phyloP scores from a whole-genome alignment of 148 eudicot species.

The Linanthus parryae region DNA sequence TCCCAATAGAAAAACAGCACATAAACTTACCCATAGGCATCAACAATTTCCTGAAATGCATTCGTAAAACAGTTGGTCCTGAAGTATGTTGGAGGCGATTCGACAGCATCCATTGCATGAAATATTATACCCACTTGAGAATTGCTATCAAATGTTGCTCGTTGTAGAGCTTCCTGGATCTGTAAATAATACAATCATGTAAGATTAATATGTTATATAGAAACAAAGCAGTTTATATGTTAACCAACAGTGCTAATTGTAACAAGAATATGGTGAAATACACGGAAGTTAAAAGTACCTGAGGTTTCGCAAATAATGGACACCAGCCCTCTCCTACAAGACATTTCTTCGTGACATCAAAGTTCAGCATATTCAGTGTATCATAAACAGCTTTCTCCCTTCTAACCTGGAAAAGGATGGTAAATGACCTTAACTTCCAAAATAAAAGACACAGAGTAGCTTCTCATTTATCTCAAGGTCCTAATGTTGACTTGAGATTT shows the following conservation, averaged over 20 bases:
- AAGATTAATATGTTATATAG: not conserved
- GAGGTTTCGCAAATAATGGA: conserved; percentile 73
- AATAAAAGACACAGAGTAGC: not conserved
- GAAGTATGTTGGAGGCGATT: conserved; percentile 95
- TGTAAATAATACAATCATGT: conserved; percentile 17
- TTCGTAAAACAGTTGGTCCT: conserved; percentile 81
- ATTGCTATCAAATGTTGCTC: conserved; percentile 90
- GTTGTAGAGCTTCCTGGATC: conserved; percentile 92
- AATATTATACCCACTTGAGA: conserved; percentile 96
- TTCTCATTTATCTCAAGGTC: not conserved
- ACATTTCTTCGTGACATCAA: conserved; percentile 97
- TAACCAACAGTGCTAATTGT: not conserved
- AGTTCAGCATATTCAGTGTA: conserved; percentile 89
- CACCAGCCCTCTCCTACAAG: conserved; percentile 99
- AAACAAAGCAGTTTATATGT: not conserved
- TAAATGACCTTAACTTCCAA: not conserved
- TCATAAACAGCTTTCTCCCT: conserved; percentile 98
- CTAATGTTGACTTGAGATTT: not conserved
- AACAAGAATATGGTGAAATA: not conserved
- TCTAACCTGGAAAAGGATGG: conserved; percentile 56
- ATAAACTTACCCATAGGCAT: conserved; percentile 88
- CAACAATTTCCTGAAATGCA: conserved; percentile 95
- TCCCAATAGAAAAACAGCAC: not conserved
- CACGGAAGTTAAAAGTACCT: conserved; percentile 34
- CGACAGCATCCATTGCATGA: conserved; percentile 76